A percentile compares a stretch with the other conserved stretches of the same genome.
phyloP scores from a whole-genome alignment of 108 stramenopile genomes.

The Ochromonas danica region DNA sequence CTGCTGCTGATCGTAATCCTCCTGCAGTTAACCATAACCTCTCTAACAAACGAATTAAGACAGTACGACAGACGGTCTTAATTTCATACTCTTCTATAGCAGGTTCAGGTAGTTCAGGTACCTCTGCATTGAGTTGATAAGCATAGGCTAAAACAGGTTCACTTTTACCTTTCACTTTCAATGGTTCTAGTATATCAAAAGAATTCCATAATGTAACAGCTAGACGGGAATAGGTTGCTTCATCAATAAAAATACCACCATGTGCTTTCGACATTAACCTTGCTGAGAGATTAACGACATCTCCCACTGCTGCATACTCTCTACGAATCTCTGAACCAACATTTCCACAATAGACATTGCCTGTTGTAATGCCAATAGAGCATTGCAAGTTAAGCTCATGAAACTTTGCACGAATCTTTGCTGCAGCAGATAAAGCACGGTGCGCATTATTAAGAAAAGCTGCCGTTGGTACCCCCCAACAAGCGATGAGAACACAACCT shows the following conservation, averaged over 20 bases:
- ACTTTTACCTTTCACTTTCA: slow-evolving; percentile 15
- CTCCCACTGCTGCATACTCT: slow-evolving; percentile 47
- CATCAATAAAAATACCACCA: slow-evolving; percentile 38
- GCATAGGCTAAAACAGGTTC: slow-evolving; percentile 26
- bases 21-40: too few species aligned
- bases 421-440: slow-evolving; percentile 34
- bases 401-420: slow-evolving; percentile 8
- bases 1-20: not conserved
- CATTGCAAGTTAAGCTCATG: slow-evolving; percentile 33
- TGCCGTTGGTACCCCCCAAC: slow-evolving; percentile 35
- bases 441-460: slow-evolving; percentile 31
- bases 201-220: not conserved
- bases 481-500: slow-evolving; percentile 41
- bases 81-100: too few species aligned
- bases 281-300: slow-evolving; percentile 45
- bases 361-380: slow-evolving; percentile 46
- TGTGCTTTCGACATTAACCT: slow-evolving; percentile 48
- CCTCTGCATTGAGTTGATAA: not conserved
- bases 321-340: slow-evolving; percentile 35
- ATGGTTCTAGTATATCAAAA: not conserved
- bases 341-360: slow-evolving; percentile 41
- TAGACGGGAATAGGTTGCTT: slow-evolving; percentile 23
- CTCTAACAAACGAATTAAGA: not conserved
- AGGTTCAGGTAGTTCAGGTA: not conserved
- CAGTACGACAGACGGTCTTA: not conserved